Base-by-base conservation (phyloP, 1,284 basidiomycete genomes). In the Puccinia triticina region DNA sequence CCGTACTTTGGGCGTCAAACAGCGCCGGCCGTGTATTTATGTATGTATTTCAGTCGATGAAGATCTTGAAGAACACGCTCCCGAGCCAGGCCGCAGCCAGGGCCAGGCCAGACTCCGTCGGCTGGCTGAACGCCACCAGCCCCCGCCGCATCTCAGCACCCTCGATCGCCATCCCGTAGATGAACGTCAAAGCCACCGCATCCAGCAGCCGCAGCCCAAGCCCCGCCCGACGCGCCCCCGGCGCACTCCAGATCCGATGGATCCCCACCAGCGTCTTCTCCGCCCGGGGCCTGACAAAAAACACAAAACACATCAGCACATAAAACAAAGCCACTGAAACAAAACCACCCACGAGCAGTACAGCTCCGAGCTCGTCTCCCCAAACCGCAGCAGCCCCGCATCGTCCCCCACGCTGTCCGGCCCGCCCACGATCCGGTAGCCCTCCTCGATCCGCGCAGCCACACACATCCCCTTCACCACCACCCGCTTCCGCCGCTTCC, bases 101-200 rank as follows among this genome's bases (percentile, higher is more conserved):
- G 57, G 83, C 83, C 73, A 86, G 84, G 10, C 89, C 89, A 69
- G 87, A 87, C 46, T 87, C 86, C 1, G 88, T 88, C 16, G 89
- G 88, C 83, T 89, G 89, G 32, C 87, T 88, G 83, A 89, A 89
- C 1, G 88, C 89, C 0, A 88, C 86, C 69, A 87, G 84, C 2
- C 85, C 85, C 16, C 26, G 48, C 32, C 82, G 83, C 0, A 71
- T 64, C 0, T 87, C 86, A 46, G 85, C 73, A 4, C 29, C 59
- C 32, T 79, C 26, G 53, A 89, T 87, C 0, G 84, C 83, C 50
- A 86, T 87, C 1, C 88, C 88, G 83, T 89, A 89, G 2, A 89
- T 85, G 16, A 86, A 88, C 34, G 87, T 83, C 4, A 57, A 53
- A 3, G 87, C 86, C 0, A 88, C 85, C 0, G 84, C 85, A 34